Base-by-base conservation (phyloP, 2,329 filamentous ascomycete genomes). In the Macrophomina tecta region DNA sequence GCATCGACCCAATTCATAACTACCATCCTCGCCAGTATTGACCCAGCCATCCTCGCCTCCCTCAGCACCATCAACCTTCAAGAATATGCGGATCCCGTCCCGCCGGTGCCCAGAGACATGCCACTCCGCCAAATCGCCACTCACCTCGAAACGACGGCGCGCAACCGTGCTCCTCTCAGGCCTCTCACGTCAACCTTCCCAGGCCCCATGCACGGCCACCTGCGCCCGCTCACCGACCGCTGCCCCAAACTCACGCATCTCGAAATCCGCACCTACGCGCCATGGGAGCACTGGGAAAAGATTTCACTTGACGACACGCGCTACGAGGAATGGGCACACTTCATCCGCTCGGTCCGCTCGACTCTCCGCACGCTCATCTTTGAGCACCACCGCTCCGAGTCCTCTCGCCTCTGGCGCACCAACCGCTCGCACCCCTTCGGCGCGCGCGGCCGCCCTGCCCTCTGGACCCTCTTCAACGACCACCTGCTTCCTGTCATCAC, bases 261-360 rank as follows among this genome's bases (percentile, higher is more conserved):
- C 36, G 55, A 58, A 18, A 58, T 58, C 23, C 55, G 55, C 55
- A 58, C 18, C 11, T 58, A 58, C 55, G 55, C 55, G 23, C 55
- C 55, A 9, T 58, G 55, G 55, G 55, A 58, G 55, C 55, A 45
- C 55, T 45, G 38, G 55, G 55, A 58, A 5, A 23, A 30, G 7
- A 40, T 58, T 36, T 45, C 55, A 1, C 38, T 45, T 14, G 55
- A 58, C 55, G 55, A 45, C 55, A 11, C 38, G 14, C 55, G 55
- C 55, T 58, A 58, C 38, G 55, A n/a, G 9, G 55, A 58, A n/a
- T 58, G 55, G 55, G 55, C 55, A 12, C n/a, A 18, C 55, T 58
- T 58, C 38, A n/a, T 58, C 36, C 55, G n/a, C 6, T n/a, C 36
- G 5, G 55, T 30, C 5, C 55, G 55, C 23, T 38, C 55, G 12